Evolutionary conservation across 2,329 filamentous ascomycete genomes (phyloP).

Genomic region (Diaporthe helianthi): DNA sequence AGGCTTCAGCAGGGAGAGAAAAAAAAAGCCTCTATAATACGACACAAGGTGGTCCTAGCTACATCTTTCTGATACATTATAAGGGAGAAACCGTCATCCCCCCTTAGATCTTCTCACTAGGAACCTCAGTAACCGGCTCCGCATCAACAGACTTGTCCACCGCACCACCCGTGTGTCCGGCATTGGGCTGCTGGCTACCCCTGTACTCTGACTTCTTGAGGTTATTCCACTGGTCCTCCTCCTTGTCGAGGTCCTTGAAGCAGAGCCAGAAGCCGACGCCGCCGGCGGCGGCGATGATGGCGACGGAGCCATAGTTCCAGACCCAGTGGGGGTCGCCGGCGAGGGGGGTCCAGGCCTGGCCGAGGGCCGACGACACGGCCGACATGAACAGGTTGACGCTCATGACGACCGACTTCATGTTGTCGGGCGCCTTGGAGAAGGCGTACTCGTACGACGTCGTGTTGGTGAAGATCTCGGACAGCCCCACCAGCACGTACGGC

Average conservation of each 20-base stretch:
- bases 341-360: constrained; percentile 71
- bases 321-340: constrained; percentile 70
- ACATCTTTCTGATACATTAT: background rate
- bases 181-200: constrained; percentile 49
- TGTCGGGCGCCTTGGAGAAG: constrained; percentile 78
- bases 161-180: constrained; percentile 32
- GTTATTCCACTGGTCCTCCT: constrained; percentile 54
- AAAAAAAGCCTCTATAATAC: too few species aligned
- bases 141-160: constrained; percentile 10
- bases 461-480: constrained; percentile 62
- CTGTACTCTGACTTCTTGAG: constrained; percentile 40
- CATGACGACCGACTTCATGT: constrained; percentile 81
- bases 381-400: constrained; percentile 74
- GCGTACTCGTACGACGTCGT: constrained; percentile 75
- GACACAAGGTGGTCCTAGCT: too few species aligned
- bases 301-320: constrained; percentile 74
- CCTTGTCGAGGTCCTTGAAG: constrained; percentile 60
- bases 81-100: too few species aligned
- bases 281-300: constrained; percentile 67
- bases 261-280: constrained; percentile 72
- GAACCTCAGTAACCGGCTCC: background rate
- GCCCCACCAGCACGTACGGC: constrained; percentile 58
- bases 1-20: too few species aligned
- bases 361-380: constrained; percentile 72
- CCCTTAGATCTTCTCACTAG: constrained; percentile 25